Evolutionary conservation across 1,139 yeast genomes (phyloP).

Genomic region (Yamadazyma diddensiae): DNA sequence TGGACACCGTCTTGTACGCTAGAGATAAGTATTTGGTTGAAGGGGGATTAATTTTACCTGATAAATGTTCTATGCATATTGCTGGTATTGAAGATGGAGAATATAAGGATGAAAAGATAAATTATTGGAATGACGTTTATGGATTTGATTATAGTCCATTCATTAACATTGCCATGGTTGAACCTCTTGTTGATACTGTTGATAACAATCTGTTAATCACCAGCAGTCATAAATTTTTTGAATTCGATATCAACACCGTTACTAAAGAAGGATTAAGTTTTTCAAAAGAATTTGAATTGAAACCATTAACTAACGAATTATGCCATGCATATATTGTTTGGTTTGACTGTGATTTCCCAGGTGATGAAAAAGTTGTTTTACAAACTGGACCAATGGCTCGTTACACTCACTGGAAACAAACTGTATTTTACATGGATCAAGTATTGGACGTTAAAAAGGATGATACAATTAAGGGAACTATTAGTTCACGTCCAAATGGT

Average conservation of each 20-base stretch:
- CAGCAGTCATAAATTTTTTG: conserved; percentile 65
- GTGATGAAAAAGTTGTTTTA: conserved; percentile 59
- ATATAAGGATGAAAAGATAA: conserved; percentile 88
- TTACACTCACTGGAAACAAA: conserved; percentile 96
- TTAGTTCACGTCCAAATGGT: conserved; percentile 74
- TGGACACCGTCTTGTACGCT: conserved; percentile 93
- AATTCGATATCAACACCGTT: conserved; percentile 87
- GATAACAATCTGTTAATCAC: conserved; percentile 78
- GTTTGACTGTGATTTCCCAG: conserved; percentile 89
- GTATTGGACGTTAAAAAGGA: conserved; percentile 77
- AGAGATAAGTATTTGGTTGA: conserved; percentile 85
- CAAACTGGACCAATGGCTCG: conserved; percentile 81
- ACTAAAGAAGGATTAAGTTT: conserved; percentile 80
- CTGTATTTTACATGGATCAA: conserved; percentile 86
- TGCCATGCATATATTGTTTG: conserved; percentile 90
- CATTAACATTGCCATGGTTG: conserved; percentile 75
- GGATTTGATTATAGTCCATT: conserved; percentile 89
- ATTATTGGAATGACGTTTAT: conserved; percentile 95
- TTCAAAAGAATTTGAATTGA: conserved; percentile 60
- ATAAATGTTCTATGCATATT: conserved; percentile 83
- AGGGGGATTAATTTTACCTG: conserved; percentile 94
- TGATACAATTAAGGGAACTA: conserved; percentile 67
- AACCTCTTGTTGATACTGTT: conserved; percentile 93
- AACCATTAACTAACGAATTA: conserved; percentile 73
- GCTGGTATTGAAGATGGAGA: conserved; percentile 96